Evolutionary conservation across 202 grass and related monocot species (phyloP), one percentile per base, ranked within the genome.

Genomic region (Tripidium arundinaceum): DNA sequence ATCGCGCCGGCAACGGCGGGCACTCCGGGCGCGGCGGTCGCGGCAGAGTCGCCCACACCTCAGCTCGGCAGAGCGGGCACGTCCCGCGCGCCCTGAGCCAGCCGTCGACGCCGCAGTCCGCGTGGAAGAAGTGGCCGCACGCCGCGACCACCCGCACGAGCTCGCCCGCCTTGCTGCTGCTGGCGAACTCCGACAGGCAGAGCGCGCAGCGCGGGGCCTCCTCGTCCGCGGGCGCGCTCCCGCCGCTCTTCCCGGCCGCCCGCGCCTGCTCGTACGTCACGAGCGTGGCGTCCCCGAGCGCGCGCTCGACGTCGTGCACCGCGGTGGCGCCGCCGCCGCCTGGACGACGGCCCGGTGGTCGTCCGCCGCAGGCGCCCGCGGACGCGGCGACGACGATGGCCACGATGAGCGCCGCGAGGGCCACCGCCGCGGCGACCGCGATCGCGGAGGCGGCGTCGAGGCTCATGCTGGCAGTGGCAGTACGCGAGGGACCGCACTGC

Each of bases 81-180:
- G 65, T 71, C 21, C 38, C 21, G 14, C 11, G 12, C 64, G 13
- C 12, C 64, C 62, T 63, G 72, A 85, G 58, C 82, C 81, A 89
- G 2, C 1, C 0, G 12, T 89, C 87, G 42, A 87, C 1, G 31
- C 16, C 60, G 45, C 86, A 84, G 11, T 8, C 26, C 0, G 21
- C 65, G 77, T 85, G 86, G 71, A 77, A 88, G 70, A 88, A 88
- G 77, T 88, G 86, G 10, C 86, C 63, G 57, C 86, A 89, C 47
- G 52, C 76, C 43, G 57, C 59, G 55, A 85, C 37, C 22, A 84
- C 65, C 54, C 77, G 77, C 71, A 89, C 82, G 5, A 79, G 67
- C 64, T 39, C 71, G 36, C 42, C 7, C 21, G n/a, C 54, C 21
- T n/a, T 21, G 49, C 18, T 11, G 19, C 54, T 2, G 54, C 29